Evolutionary conservation across 257 asterid species (phyloP).

Genomic region (Vinca minor): DNA sequence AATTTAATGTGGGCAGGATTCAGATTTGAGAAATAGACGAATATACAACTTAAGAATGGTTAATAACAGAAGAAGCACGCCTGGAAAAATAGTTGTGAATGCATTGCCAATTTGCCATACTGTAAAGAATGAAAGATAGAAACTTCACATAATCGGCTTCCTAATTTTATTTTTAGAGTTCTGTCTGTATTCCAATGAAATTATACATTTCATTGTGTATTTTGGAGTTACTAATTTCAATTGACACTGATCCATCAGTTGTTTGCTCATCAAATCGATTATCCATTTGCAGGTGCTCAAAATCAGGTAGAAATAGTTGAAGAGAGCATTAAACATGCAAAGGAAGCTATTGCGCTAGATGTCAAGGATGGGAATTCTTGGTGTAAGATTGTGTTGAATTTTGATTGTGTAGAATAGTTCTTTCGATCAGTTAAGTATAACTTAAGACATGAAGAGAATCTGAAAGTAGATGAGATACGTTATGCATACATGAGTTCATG

Average conservation of each 20-base stretch:
- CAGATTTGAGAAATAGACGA: not conserved
- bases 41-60: not conserved
- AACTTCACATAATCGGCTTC: not conserved
- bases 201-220: not conserved
- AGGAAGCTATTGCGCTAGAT: constrained; percentile 76
- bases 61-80: too few species aligned
- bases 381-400: constrained; percentile 50
- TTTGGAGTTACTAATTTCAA: not conserved
- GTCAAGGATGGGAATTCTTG: constrained; percentile 91
- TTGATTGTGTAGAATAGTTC: not conserved
- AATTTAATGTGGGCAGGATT: not conserved
- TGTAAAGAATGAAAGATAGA: not conserved
- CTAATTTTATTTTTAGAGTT: not conserved
- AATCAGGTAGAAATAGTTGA: constrained; percentile 62
- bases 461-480: too few species aligned
- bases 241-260: not conserved
- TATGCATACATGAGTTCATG: too few species aligned
- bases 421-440: too few species aligned
- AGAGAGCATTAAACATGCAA: constrained; percentile 86
- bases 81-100: not conserved
- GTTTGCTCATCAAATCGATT: constrained; percentile 17
- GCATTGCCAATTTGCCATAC: too few species aligned
- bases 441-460: too few species aligned
- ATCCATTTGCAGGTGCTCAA: constrained; percentile 55
- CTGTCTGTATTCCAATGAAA: not conserved